Percentiles rank a stretch among this genome's conserved stretches.
These are phyloP conservation scores for Colletotrichum shisoi DNA, from an alignment of 2,329 filamentous ascomycete genomes.

Conservation along the genomic window DNA sequence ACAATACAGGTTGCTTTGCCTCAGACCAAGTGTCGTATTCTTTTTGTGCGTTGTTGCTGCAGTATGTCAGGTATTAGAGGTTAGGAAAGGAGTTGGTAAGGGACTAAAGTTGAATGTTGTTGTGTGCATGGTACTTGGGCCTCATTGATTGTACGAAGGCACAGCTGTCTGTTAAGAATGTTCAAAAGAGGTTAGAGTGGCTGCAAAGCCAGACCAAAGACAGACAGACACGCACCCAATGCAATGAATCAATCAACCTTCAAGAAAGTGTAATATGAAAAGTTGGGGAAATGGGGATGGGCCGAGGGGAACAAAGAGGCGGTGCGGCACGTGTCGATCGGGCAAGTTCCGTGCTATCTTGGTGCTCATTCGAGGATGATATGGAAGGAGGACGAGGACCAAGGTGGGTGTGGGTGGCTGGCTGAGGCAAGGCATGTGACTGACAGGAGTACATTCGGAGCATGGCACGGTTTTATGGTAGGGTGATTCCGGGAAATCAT, in stretches of 20 bases:
- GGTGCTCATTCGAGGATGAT: conserved; percentile 4
- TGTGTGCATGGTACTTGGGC: conserved; percentile 8
- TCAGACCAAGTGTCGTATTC: not conserved
- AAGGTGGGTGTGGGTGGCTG: not conserved
- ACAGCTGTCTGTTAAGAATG: conserved; percentile 23
- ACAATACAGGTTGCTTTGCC: no score
- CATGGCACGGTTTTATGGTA: not conserved
- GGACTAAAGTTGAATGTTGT: conserved; percentile 7
- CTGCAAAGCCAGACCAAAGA: conserved; percentile 35
- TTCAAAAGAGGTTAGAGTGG: conserved; percentile 36
- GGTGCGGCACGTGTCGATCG: conserved; percentile 19
- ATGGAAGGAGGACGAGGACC: no score
- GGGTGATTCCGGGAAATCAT: conserved; percentile 16
- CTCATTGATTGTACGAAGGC: conserved; percentile 10
- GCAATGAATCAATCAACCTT: conserved; percentile 17
- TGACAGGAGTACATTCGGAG: conserved; percentile 18
- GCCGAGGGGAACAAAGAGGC: conserved; percentile 1
- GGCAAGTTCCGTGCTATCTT: conserved; percentile 28
- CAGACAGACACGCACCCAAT: conserved; percentile 34
- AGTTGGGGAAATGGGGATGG: conserved; percentile 1
- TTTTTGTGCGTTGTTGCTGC: conserved; percentile 18
- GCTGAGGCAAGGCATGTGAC: conserved; percentile 23
- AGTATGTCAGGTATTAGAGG: conserved; percentile 12
- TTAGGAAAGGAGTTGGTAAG: conserved; percentile 24
- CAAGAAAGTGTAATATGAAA: conserved; percentile 11